These are phyloP conservation scores for Rosa hybrid DNA, from an alignment of 331 rosid species.

Conservation along the genomic window DNA sequence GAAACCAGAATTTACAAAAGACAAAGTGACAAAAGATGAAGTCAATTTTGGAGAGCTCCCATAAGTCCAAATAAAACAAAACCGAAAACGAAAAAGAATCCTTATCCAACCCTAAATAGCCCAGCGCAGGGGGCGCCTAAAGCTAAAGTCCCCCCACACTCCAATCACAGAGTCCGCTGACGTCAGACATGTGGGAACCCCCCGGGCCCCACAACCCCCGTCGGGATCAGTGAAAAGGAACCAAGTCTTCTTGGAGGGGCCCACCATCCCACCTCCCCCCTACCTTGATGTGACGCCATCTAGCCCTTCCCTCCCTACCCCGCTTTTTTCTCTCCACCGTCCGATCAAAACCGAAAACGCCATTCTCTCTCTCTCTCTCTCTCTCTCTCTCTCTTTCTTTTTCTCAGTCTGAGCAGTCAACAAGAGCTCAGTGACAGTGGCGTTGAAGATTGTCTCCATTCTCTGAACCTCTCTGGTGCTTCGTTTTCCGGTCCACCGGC, in stretches of 20 bases:
- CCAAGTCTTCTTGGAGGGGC: conserved; percentile 19
- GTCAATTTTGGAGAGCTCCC: background rate
- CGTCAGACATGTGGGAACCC: background rate
- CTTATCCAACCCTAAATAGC: background rate
- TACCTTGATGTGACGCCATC: conserved; percentile 8
- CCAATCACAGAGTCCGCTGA: conserved; percentile 28
- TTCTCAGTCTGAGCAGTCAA: conserved; percentile 14
- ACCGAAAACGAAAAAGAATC: background rate
- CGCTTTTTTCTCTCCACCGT: conserved; percentile 17
- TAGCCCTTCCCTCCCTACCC: background rate
- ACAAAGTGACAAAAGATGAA: background rate
- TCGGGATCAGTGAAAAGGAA: conserved; percentile 32
- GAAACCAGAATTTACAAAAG: too few relatives aligned
- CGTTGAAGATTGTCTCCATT: conserved; percentile 16
- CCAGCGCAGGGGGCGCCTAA: conserved; percentile 5
- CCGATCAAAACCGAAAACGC: background rate
- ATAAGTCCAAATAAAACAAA: conserved; percentile 8
- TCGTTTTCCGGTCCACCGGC: background rate
- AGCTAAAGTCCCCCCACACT: background rate
- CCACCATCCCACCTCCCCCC: conserved; percentile 4
- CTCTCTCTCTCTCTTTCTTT: conserved; percentile 1
- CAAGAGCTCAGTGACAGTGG: conserved; percentile 10
- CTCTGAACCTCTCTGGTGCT: background rate
- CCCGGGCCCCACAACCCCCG: conserved; percentile 2
- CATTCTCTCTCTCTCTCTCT: background rate